Evolutionary conservation across 495 filamentous ascomycete genomes (phyloP).

Genomic region (Cetradonia linearis): DNA sequence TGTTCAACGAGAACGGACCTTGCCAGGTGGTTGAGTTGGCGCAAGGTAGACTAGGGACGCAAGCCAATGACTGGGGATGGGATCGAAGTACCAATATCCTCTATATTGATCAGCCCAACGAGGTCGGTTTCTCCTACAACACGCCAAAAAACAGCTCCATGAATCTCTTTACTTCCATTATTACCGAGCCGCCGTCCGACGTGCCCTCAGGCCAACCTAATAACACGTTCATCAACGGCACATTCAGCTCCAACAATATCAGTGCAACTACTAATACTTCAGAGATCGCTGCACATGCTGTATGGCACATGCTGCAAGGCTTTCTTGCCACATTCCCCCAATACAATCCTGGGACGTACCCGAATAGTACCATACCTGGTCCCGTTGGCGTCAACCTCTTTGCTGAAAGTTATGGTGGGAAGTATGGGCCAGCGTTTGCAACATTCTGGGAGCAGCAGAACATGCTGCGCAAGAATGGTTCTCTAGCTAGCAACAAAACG

Average conservation of each 20-base stretch:
- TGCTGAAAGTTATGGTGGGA: slow-evolving; percentile 40
- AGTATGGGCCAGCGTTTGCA: slow-evolving; percentile 39
- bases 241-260: slow-evolving; percentile 46
- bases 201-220: slow-evolving; percentile 28
- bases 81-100: slow-evolving; percentile 42
- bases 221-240: slow-evolving; percentile 49
- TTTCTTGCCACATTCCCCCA: slow-evolving; percentile 57
- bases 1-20: slow-evolving; percentile 55
- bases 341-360: slow-evolving; percentile 44
- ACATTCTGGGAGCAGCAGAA: slow-evolving; percentile 37
- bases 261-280: slow-evolving; percentile 55
- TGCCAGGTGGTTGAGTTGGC: slow-evolving; percentile 53
- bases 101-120: slow-evolving; percentile 50
- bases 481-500: slow-evolving; percentile 29
- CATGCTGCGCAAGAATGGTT: slow-evolving; percentile 27
- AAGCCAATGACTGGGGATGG: slow-evolving; percentile 25
- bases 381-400: slow-evolving; percentile 37
- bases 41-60: slow-evolving; percentile 35
- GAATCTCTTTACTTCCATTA: slow-evolving; percentile 27
- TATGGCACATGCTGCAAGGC: slow-evolving; percentile 63
- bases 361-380: slow-evolving; percentile 32
- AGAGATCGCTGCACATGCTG: slow-evolving; percentile 48
- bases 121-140: slow-evolving; percentile 51
- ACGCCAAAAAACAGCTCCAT: slow-evolving; percentile 30
- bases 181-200: slow-evolving; percentile 19